Evolutionary conservation across 1,284 basidiomycete genomes (phyloP).

Genomic region (Calocybe gambosa): DNA sequence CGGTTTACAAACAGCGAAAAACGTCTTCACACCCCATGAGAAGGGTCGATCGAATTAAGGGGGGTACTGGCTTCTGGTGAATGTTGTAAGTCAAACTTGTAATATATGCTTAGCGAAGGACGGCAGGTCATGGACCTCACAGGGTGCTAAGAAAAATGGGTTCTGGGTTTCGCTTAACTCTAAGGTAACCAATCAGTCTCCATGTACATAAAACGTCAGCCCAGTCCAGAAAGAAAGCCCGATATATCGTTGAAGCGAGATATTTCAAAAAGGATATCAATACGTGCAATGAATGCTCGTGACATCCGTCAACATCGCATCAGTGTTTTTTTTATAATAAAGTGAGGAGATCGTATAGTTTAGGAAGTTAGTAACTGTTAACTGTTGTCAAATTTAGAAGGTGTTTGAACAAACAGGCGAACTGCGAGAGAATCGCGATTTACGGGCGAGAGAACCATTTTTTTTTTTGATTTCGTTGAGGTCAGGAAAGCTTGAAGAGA

Average conservation of each 20-base stretch:
- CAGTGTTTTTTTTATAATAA: slow-evolving; percentile 9
- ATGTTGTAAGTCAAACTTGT: slow-evolving; percentile 12
- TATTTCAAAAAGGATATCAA: slow-evolving; percentile 8
- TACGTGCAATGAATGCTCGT: slow-evolving; percentile 5
- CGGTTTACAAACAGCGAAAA: slow-evolving; percentile 12
- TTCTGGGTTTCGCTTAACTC: slow-evolving; percentile 14
- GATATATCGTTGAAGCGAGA: slow-evolving; percentile 12
- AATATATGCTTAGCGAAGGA: slow-evolving; percentile 10
- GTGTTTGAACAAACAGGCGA: neutral
- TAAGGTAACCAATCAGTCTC: slow-evolving; percentile 15
- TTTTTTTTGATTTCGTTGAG: slow-evolving; percentile 6
- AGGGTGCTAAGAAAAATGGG: neutral
- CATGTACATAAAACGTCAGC: slow-evolving; percentile 19
- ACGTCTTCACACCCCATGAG: slow-evolving; percentile 8
- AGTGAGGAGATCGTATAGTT: slow-evolving; percentile 4
- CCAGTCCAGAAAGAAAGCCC: slow-evolving; percentile 10
- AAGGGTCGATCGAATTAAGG: slow-evolving; percentile 13
- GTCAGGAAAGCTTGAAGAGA: slow-evolving; percentile 9
- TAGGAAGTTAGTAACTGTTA: no score
- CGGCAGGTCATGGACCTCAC: slow-evolving; percentile 15
- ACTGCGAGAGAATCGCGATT: slow-evolving; percentile 28
- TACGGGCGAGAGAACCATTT: slow-evolving; percentile 16
- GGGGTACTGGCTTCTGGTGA: slow-evolving; percentile 12
- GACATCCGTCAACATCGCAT: slow-evolving; percentile 17
- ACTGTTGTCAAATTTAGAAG: no score